phyloP scores from a whole-genome alignment of 768 basidiomycete species.

The Naganishia antarctica region DNA sequence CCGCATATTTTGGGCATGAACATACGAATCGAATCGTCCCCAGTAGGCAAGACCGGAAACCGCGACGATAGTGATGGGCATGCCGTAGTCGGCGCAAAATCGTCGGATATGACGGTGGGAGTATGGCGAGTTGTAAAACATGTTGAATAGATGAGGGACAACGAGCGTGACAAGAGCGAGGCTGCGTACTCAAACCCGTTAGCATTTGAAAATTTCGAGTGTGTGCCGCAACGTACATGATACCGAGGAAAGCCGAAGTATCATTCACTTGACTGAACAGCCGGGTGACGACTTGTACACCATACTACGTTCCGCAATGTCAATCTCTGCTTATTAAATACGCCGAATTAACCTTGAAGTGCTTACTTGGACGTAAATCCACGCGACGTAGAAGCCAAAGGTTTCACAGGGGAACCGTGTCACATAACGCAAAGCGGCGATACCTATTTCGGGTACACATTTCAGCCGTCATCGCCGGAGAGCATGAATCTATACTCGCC shows the following conservation, averaged over 20 bases:
- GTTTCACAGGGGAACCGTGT: conserved; percentile 87
- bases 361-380: conserved; percentile 52
- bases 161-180: conserved; percentile 73
- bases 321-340: not conserved
- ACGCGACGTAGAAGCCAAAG: conserved; percentile 87
- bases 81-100: conserved; percentile 80
- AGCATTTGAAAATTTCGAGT: no score
- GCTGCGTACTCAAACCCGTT: no score
- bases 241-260: conserved; percentile 40
- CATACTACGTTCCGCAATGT: conserved; percentile 62
- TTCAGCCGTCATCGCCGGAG: not conserved
- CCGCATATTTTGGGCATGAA: conserved; percentile 51
- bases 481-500: conserved; percentile 52
- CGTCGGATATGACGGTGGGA: conserved; percentile 70
- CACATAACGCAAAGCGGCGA: conserved; percentile 77
- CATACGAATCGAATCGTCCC: conserved; percentile 65
- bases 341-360: not conserved
- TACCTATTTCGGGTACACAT: conserved; percentile 27
- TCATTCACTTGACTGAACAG: conserved; percentile 56
- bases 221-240: conserved; percentile 47
- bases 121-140: conserved; percentile 60
- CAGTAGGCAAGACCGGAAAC: conserved; percentile 76
- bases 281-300: conserved; percentile 73
- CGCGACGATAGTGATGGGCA: conserved; percentile 78
- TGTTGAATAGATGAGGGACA: conserved; percentile 67